Conservation (phyloP, 257 asterid genomes). For the Cruciata laevipes region DNA sequence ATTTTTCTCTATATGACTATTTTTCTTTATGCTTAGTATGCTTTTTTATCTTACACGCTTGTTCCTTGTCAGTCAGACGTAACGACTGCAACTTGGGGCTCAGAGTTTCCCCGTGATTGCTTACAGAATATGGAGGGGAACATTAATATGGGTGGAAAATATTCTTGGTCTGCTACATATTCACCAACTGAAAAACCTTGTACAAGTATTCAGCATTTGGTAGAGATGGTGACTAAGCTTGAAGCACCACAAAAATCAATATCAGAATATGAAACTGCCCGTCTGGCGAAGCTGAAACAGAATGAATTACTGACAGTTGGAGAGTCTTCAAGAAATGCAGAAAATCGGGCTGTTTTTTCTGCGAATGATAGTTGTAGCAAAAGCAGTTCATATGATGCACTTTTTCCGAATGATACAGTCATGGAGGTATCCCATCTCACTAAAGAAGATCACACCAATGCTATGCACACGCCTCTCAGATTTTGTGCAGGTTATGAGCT, state of each 20-base stretch:
- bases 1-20: constrained; percentile 21
- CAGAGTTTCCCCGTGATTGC: constrained; percentile 35
- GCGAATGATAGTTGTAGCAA: constrained; percentile 25
- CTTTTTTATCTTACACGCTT: constrained; percentile 22
- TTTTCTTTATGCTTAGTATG: not conserved
- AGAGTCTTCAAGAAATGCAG: constrained; percentile 22
- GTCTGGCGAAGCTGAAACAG: constrained; percentile 28
- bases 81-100: constrained; percentile 37
- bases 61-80: constrained; percentile 53
- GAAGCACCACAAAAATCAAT: constrained; percentile 36
- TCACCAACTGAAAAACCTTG: constrained; percentile 32
- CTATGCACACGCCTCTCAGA: constrained; percentile 42
- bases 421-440: constrained; percentile 26
- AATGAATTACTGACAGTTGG: constrained; percentile 28
- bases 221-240: constrained; percentile 28
- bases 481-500: constrained; percentile 75
- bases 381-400: constrained; percentile 21
- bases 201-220: constrained; percentile 19
- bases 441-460: constrained; percentile 26
- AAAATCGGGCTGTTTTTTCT: constrained; percentile 17
- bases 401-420: constrained; percentile 25
- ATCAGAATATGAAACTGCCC: constrained; percentile 24
- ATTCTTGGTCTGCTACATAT: constrained; percentile 38
- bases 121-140: constrained; percentile 25
- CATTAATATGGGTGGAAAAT: constrained; percentile 31